Conservation (phyloP, 2,329 filamentous ascomycete species). For the Beauveria bassiana region DNA sequence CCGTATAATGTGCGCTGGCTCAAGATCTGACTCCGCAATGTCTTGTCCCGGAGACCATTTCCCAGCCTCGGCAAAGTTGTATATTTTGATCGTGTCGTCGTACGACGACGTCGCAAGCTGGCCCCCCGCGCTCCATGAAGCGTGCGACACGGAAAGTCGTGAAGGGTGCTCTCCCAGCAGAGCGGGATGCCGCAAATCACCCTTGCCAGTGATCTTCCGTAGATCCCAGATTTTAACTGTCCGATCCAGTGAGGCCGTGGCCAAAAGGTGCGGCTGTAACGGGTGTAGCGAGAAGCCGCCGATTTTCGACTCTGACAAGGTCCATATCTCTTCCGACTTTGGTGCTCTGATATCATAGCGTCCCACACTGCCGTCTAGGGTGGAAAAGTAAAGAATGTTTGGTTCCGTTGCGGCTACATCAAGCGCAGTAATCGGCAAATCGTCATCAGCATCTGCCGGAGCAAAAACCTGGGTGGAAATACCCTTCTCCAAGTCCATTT, state of each 20-base stretch:
- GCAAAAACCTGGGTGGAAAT: constrained; percentile 76
- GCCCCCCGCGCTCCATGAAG: constrained; percentile 77
- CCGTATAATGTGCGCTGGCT: constrained; percentile 58
- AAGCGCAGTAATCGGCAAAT: constrained; percentile 75
- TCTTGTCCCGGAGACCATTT: constrained; percentile 52
- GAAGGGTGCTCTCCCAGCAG: constrained; percentile 77
- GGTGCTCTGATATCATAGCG: constrained; percentile 67
- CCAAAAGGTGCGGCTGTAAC: constrained; percentile 68
- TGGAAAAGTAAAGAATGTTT: constrained; percentile 78
- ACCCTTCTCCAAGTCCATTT: constrained; percentile 74
- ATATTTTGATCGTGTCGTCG: constrained; percentile 91
- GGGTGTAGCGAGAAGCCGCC: constrained; percentile 87
- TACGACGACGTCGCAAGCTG: constrained; percentile 89
- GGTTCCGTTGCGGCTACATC: constrained; percentile 67
- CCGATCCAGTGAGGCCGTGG: constrained; percentile 83
- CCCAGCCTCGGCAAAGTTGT: constrained; percentile 60
- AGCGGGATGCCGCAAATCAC: constrained; percentile 51
- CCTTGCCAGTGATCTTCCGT: constrained; percentile 63
- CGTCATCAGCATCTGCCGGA: constrained; percentile 58
- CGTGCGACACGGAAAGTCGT: constrained; percentile 81
- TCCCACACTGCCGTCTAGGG: constrained; percentile 71
- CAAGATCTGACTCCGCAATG: constrained; percentile 55
- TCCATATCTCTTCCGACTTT: constrained; percentile 56
- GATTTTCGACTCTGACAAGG: constrained; percentile 85
- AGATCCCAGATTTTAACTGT: constrained; percentile 91